Evolutionary conservation across 257 asterid genomes (phyloP).

Genomic region (Handroanthus guayacan): DNA sequence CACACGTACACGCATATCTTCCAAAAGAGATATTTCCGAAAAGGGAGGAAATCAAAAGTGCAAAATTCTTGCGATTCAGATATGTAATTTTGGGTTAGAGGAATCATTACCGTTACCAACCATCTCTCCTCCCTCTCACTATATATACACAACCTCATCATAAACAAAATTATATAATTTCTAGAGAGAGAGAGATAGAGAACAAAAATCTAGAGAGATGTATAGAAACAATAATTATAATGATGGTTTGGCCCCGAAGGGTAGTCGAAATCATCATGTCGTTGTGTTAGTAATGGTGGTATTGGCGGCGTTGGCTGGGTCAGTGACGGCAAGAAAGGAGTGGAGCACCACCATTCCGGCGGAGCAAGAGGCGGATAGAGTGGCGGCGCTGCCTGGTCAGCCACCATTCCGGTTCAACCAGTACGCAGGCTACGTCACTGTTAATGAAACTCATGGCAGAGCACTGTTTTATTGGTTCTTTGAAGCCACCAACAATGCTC

Average conservation of each 20-base stretch:
- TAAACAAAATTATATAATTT: neutral
- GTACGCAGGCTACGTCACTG: slow-evolving; percentile 77
- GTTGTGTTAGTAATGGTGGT: neutral
- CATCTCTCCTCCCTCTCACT: slow-evolving; percentile 15
- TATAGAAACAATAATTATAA: neutral
- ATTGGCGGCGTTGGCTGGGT: neutral
- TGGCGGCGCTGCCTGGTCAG: slow-evolving; percentile 68
- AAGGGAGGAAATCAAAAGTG: slow-evolving; percentile 18
- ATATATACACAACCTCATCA: slow-evolving; percentile 7
- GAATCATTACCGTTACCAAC: slow-evolving; percentile 28
- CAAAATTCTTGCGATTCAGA: slow-evolving; percentile 21
- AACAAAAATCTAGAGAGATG: neutral
- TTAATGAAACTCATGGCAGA: slow-evolving; percentile 68
- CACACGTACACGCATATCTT: too few species aligned
- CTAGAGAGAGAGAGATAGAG: neutral
- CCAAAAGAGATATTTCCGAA: slow-evolving; percentile 24
- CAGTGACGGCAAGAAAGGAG: neutral
- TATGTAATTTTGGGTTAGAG: slow-evolving; percentile 2
- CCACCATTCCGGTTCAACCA: slow-evolving; percentile 70
- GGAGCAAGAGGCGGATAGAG: slow-evolving; percentile 64
- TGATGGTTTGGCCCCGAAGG: neutral
- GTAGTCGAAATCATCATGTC: neutral
- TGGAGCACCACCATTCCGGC: neutral
- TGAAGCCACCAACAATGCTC: slow-evolving; percentile 57
- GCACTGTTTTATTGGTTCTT: slow-evolving; percentile 89